Evolutionary conservation across 768 basidiomycete species (phyloP).

Genomic region (Calocybe gangraenosa): DNA sequence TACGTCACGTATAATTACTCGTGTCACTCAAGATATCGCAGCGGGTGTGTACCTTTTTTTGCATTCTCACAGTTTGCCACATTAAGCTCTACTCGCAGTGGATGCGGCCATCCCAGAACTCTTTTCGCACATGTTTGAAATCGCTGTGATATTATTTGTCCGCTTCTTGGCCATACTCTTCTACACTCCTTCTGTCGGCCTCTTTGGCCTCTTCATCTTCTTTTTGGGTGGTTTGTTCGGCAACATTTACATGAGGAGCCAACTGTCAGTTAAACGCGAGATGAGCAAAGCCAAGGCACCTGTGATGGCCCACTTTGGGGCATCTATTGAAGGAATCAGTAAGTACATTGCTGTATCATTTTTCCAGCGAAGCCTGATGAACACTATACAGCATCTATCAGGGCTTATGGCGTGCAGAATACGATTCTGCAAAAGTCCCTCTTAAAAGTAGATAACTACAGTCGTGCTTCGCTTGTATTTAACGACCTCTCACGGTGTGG

Average conservation of each 20-base stretch:
- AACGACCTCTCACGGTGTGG: conserved; percentile 35
- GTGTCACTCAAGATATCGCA: conserved; percentile 63
- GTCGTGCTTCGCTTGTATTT: conserved; percentile 37
- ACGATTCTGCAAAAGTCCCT: conserved; percentile 38
- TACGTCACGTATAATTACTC: conserved; percentile 51
- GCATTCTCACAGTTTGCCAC: neutral
- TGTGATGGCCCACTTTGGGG: conserved; percentile 35
- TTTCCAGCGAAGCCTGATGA: neutral
- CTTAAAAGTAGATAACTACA: conserved; percentile 48
- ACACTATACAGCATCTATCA: conserved; percentile 50
- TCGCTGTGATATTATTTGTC: conserved; percentile 9
- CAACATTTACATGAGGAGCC: conserved; percentile 39
- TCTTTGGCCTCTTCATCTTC: conserved; percentile 8
- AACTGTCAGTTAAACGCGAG: conserved; percentile 43
- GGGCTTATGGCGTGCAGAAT: conserved; percentile 62
- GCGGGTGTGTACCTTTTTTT: conserved; percentile 17
- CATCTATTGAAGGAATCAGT: conserved; percentile 55
- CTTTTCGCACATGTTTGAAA: conserved; percentile 12
- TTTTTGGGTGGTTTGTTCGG: conserved; percentile 37
- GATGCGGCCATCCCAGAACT: conserved; percentile 37
- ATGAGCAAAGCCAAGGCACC: conserved; percentile 36
- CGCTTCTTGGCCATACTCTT: conserved; percentile 14
- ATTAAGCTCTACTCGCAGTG: conserved; percentile 32
- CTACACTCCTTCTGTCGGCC: conserved; percentile 11
- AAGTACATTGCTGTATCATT: conserved; percentile 10